A percentile compares a stretch with the other conserved stretches of the same genome.
phyloP scores from a whole-genome alignment of 164 flowering plant species.

The Cinnamomum micranthum region DNA sequence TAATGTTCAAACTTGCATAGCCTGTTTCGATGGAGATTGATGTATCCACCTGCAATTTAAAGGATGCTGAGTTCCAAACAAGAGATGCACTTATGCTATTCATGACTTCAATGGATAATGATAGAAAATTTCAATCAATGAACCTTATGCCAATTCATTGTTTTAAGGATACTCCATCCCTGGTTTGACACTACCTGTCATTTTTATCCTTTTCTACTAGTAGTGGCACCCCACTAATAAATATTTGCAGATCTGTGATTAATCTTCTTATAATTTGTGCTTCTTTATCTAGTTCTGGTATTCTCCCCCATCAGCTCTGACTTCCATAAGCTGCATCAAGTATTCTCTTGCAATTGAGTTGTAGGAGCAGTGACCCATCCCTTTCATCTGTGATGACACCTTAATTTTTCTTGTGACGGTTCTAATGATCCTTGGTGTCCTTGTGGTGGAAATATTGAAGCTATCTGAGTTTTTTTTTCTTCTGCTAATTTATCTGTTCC shows the following conservation, averaged over 20 bases:
- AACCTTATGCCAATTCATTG: too few relatives aligned
- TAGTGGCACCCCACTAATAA: neutral
- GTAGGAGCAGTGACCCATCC: neutral
- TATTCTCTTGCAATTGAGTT: neutral
- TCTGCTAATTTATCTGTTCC: conserved; percentile 9
- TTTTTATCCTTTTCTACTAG: neutral
- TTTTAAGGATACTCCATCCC: neutral
- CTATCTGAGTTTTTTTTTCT: neutral
- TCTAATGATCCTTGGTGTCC: neutral
- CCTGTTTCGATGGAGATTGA: neutral
- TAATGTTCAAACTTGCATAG: neutral
- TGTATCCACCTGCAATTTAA: neutral
- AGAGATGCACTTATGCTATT: neutral
- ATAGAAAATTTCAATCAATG: too few relatives aligned
- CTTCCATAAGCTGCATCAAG: neutral
- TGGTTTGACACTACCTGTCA: neutral
- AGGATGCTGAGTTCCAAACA: neutral
- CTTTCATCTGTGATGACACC: neutral
- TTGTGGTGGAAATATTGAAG: neutral
- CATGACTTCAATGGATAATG: neutral
- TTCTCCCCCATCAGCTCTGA: neutral
- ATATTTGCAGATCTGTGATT: neutral
- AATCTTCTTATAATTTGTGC: neutral
- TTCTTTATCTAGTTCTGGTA: neutral
- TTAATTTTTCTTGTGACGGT: neutral